Conservation (phyloP, 768 basidiomycete genomes). For the Crassisporium funariophilum region DNA sequence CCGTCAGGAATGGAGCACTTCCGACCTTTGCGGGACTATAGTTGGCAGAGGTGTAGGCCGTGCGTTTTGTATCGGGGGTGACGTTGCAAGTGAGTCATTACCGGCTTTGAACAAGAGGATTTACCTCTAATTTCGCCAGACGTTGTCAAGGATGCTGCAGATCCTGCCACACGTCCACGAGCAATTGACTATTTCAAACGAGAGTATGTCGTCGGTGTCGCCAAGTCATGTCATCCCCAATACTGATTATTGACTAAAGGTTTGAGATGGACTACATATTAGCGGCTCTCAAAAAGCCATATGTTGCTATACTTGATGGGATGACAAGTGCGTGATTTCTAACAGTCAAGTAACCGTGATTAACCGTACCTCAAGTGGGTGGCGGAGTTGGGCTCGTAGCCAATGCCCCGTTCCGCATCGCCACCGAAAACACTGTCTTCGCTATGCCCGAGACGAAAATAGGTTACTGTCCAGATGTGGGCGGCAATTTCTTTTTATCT, state of each 20-base stretch:
- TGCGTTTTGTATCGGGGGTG: constrained; percentile 94
- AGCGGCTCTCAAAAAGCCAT: constrained; percentile 79
- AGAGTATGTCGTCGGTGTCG: constrained; percentile 58
- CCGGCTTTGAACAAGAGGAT: not conserved
- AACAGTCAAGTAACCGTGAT: constrained; percentile 6
- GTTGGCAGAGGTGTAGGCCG: constrained; percentile 70
- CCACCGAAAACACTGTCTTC: constrained; percentile 89
- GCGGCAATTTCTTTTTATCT: constrained; percentile 86
- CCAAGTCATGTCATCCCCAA: not conserved
- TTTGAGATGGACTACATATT: constrained; percentile 80
- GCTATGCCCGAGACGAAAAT: constrained; percentile 98
- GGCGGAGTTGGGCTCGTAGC: constrained; percentile 90
- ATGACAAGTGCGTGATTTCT: constrained; percentile 71
- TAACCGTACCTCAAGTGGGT: constrained; percentile 64
- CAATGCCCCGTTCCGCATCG: constrained; percentile 86
- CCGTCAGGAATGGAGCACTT: constrained; percentile 71
- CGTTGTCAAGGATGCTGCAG: constrained; percentile 54
- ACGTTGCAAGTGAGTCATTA: constrained; percentile 74
- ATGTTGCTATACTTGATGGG: constrained; percentile 89
- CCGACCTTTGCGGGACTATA: constrained; percentile 71
- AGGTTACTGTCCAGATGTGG: constrained; percentile 91
- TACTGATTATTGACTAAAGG: constrained; percentile 38
- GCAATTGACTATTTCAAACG: constrained; percentile 90
- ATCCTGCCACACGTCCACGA: constrained; percentile 52
- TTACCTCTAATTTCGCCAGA: constrained; percentile 35